Evolutionary conservation across 441 rosid genomes (phyloP).

Genomic region (Hura crepitans): DNA sequence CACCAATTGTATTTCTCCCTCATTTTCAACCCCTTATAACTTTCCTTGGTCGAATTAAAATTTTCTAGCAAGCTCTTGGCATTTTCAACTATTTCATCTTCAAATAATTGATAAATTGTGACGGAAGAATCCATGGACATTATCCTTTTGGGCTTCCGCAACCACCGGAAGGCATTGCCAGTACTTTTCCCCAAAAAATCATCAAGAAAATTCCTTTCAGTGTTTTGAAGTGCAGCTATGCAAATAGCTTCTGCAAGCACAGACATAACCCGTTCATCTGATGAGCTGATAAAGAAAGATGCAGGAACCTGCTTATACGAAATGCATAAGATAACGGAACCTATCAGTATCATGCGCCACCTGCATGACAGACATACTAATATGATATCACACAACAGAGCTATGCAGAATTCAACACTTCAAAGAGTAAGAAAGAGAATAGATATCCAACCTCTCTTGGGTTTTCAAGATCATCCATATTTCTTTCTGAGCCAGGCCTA

Average conservation of each 20-base stretch:
- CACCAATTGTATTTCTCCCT: slow-evolving; percentile 51
- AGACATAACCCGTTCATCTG: slow-evolving; percentile 56
- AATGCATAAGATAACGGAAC: slow-evolving; percentile 58
- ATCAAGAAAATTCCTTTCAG: slow-evolving; percentile 51
- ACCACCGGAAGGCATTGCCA: slow-evolving; percentile 42
- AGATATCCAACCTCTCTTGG: slow-evolving; percentile 60
- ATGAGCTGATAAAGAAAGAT: slow-evolving; percentile 55
- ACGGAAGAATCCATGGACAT: slow-evolving; percentile 61
- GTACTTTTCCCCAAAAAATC: slow-evolving; percentile 33
- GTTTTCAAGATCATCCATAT: slow-evolving; percentile 59
- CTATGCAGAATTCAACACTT: slow-evolving; percentile 11
- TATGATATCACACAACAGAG: slow-evolving; percentile 35
- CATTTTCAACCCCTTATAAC: slow-evolving; percentile 23
- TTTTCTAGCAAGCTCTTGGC: slow-evolving; percentile 47
- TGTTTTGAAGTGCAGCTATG: slow-evolving; percentile 52
- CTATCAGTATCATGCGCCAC: slow-evolving; percentile 51
- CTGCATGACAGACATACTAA: slow-evolving; percentile 42
- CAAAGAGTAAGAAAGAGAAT: background rate
- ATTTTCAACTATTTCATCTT: slow-evolving; percentile 58
- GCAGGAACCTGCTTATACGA: slow-evolving; percentile 64
- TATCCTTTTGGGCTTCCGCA: slow-evolving; percentile 37
- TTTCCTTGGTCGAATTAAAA: slow-evolving; percentile 41
- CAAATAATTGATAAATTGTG: slow-evolving; percentile 43
- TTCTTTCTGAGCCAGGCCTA: slow-evolving; percentile 61
- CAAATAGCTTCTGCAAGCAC: slow-evolving; percentile 74